These are phyloP conservation scores for Coemansia sp. DNA, from an alignment of 192 early-diverging fungal genomes.

Conservation along the genomic window DNA sequence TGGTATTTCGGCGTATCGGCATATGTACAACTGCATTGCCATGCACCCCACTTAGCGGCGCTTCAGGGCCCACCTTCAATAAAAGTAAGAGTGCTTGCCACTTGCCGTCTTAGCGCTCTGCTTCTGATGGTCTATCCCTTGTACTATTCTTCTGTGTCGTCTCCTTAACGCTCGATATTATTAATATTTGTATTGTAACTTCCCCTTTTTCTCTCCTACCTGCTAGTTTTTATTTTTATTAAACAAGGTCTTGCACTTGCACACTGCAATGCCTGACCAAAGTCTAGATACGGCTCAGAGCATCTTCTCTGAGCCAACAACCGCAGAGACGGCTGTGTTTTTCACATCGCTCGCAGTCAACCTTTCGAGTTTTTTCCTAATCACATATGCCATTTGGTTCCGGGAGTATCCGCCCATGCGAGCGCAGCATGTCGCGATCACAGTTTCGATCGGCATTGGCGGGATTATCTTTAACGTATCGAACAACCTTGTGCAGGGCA, in stretches of 20 bases:
- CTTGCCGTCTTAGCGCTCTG: background rate
- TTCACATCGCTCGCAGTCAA: conserved; percentile 31
- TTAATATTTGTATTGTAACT: background rate
- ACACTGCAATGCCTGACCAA: conserved; percentile 15
- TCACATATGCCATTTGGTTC: conserved; percentile 34
- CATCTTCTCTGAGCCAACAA: conserved; percentile 36
- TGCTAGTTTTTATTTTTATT: background rate
- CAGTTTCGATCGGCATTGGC: conserved; percentile 28
- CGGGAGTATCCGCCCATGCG: conserved; percentile 41
- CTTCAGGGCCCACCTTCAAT: background rate
- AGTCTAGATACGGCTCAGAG: conserved; percentile 28
- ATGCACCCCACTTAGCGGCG: background rate
- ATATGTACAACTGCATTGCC: background rate
- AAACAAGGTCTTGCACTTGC: background rate
- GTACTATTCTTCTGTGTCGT: background rate
- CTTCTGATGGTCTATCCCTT: background rate
- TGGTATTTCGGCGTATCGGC: background rate
- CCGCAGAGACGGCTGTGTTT: conserved; percentile 32
- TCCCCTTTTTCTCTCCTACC: background rate
- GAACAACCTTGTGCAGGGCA: conserved; percentile 39
- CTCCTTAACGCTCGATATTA: background rate
- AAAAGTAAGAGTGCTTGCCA: background rate
- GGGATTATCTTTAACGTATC: conserved; percentile 44
- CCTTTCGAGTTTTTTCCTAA: conserved; percentile 27
- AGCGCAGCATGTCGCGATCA: conserved; percentile 49